Evolutionary conservation across 257 asterid genomes (phyloP).

Genomic region (Solanum clarkiae): DNA sequence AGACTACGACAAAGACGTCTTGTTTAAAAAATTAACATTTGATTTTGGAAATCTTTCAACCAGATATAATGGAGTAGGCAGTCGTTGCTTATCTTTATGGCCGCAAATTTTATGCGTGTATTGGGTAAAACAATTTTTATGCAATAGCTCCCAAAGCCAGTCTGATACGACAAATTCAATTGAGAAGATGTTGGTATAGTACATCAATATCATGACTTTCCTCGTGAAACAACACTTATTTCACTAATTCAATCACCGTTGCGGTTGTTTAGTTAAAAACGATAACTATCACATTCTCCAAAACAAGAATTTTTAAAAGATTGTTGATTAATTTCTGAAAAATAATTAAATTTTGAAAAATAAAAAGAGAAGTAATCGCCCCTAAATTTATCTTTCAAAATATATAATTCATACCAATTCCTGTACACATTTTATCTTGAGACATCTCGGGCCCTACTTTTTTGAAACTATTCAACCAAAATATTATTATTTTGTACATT

Average conservation of each 20-base stretch:
- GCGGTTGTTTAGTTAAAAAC: not conserved
- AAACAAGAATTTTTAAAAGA: not conserved
- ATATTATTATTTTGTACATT: too few species aligned
- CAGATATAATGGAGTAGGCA: not conserved
- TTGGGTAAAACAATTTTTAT: too few species aligned
- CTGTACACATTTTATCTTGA: too few species aligned
- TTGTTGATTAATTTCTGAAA: not conserved
- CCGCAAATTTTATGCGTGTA: too few species aligned
- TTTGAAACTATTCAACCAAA: too few species aligned
- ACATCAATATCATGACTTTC: too few species aligned
- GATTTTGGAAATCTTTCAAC: not conserved
- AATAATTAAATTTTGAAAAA: not conserved
- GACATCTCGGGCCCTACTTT: too few species aligned
- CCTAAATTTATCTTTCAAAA: not conserved
- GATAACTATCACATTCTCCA: not conserved
- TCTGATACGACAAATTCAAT: too few species aligned
- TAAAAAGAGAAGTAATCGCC: not conserved
- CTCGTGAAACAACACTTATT: not conserved
- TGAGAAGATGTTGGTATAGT: too few species aligned
- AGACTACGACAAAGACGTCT: not conserved
- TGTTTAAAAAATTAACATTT: too few species aligned
- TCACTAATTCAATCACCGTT: not conserved
- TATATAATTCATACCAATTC: not conserved
- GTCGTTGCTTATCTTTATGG: too few species aligned
- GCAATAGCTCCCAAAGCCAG: too few species aligned